Evolutionary conservation across 1,139 yeast genomes (phyloP), one percentile per base, ranked within the genome.

Genomic region (Yamadazyma songkhlaensis): DNA sequence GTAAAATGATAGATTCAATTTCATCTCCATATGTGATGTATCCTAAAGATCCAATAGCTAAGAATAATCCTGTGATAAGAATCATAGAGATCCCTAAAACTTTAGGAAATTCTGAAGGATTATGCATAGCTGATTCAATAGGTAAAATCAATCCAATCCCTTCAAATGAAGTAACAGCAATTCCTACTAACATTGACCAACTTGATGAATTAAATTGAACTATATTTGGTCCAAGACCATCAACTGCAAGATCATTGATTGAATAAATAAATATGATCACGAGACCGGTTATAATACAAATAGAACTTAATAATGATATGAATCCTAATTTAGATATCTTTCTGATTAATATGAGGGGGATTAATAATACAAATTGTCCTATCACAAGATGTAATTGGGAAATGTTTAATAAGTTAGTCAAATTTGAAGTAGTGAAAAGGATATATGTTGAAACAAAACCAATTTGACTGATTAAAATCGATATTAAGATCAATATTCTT

Each of bases 391-490:
- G 42, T 15, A 37, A 49, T 25, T 49, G 39, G 35, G 48, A 45
- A 17, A 54, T 47, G 4, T 48, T 38, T 29, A 65, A 46, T 38
- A 71, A 65, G 1, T 87, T 82, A 24, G 67, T 64, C 49, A 84
- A 53, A 55, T 84, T 84, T 44, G 81, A 83, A 3, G 88, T 78
- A 1, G 89, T 80, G 54, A 84, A 84, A 11, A 84, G 74, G 42
- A 83, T 77, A 53, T 84, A 84, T 0, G 90, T 85, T 10, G 87
- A 84, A 24, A 84, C 86, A 54, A 84, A 84, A 2, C 94, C 94
- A 37, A 84, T 62, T 55, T 84, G 94, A 3, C 89, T 79, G 15
- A 82, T 51, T 11, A 82, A 73, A 42, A 84, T 74, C 2, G 89
- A 81, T 21, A 76, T 60, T 40, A 84, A 58, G 45, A 84, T 84